These are phyloP conservation scores for Scedosporium apiospermum DNA, from an alignment of 2,329 filamentous ascomycete genomes.

Conservation along the genomic window DNA sequence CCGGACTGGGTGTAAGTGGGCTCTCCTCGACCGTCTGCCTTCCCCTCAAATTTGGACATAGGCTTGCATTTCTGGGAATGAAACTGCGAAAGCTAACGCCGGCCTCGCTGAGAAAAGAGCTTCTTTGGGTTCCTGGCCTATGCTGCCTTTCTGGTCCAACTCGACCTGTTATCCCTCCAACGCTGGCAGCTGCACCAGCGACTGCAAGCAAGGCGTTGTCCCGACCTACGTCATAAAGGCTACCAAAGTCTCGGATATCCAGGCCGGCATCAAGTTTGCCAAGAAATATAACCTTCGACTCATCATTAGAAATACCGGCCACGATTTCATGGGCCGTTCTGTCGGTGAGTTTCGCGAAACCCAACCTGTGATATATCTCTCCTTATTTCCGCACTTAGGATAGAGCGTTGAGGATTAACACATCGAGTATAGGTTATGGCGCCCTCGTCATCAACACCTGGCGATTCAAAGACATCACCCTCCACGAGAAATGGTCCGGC, in stretches of 20 bases:
- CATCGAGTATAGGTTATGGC: conserved; percentile 16
- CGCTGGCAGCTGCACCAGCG: conserved; percentile 18
- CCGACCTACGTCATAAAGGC: conserved; percentile 29
- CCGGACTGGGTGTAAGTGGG: conserved; percentile 2
- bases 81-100: neutral
- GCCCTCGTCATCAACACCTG: conserved; percentile 28
- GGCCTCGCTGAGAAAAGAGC: conserved; percentile 14
- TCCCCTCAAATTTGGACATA: too few relatives aligned
- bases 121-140: conserved; percentile 27
- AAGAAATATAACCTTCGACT: conserved; percentile 25
- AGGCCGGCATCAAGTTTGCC: conserved; percentile 25
- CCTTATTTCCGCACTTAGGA: too few relatives aligned
- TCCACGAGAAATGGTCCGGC: conserved; percentile 14
- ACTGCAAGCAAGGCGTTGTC: conserved; percentile 34
- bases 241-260: conserved; percentile 18
- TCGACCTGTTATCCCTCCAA: conserved; percentile 28
- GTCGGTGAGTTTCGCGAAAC: neutral
- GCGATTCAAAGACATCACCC: conserved; percentile 22
- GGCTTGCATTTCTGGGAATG: too few relatives aligned
- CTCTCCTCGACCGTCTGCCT: neutral
- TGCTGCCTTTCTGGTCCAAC: conserved; percentile 28
- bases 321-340: conserved; percentile 14
- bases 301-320: conserved; percentile 23
- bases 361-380: neutral
- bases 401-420: too few relatives aligned